Conservation (phyloP, 176 grass and related monocot species). For the Hordeum marinum region DNA sequence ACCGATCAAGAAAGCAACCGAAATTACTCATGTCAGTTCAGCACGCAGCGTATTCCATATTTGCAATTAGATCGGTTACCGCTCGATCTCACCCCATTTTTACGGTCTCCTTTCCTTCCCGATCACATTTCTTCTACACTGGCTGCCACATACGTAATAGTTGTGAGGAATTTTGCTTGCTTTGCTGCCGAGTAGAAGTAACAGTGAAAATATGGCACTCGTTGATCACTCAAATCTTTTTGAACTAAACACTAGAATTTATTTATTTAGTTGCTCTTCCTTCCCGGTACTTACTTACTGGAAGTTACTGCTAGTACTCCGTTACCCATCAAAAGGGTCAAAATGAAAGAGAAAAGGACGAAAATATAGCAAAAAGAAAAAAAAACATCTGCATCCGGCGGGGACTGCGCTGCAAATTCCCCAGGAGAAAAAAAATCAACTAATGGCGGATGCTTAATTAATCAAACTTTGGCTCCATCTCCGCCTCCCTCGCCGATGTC, state of each 20-base stretch:
- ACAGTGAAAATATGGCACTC: too few species aligned
- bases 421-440: background rate
- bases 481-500: conserved; percentile 21
- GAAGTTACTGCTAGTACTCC: conserved; percentile 21
- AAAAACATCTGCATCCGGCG: conserved; percentile 14
- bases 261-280: conserved; percentile 8
- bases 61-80: background rate
- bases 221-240: background rate
- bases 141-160: background rate
- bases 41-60: background rate
- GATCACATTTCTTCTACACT: too few species aligned
- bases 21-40: background rate
- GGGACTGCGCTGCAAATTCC: conserved; percentile 26
- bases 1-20: background rate
- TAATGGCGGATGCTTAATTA: conserved; percentile 9
- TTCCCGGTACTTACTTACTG: conserved; percentile 14
- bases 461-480: conserved; percentile 18
- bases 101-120: background rate
- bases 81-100: background rate
- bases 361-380: background rate
- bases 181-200: background rate
- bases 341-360: background rate
- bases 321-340: conserved; percentile 19
- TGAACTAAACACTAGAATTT: conserved; percentile 23
- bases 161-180: background rate